These are phyloP conservation scores for Leccinellum luteum DNA, from an alignment of 768 basidiomycete species.

Conservation along the genomic window DNA sequence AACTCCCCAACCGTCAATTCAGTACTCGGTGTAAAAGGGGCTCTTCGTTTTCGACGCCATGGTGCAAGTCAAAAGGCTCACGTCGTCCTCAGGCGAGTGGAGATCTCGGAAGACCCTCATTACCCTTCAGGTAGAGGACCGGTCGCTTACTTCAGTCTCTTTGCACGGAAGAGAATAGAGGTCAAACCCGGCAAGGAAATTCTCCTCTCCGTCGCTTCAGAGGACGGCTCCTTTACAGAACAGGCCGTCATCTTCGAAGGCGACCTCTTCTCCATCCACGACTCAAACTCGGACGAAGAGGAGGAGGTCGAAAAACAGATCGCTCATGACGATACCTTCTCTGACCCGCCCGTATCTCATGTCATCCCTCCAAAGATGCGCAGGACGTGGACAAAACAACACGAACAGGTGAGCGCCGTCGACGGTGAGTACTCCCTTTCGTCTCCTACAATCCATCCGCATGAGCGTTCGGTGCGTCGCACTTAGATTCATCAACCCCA, in stretches of 20 bases:
- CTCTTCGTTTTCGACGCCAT: slow-evolving; percentile 65
- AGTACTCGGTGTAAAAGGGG: slow-evolving; percentile 58
- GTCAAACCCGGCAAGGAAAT: slow-evolving; percentile 72
- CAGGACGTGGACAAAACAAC: slow-evolving; percentile 53
- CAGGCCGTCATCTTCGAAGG: slow-evolving; percentile 59
- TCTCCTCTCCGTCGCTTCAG: slow-evolving; percentile 54
- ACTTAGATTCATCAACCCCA: slow-evolving; percentile 25
- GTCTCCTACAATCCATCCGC: slow-evolving; percentile 11
- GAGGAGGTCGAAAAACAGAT: slow-evolving; percentile 41
- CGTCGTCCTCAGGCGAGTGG: slow-evolving; percentile 62
- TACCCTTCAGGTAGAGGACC: slow-evolving; percentile 39
- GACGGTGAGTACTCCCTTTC: slow-evolving; percentile 35
- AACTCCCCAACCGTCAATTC: slow-evolving; percentile 43
- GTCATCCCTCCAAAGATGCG: slow-evolving; percentile 64
- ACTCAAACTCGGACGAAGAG: slow-evolving; percentile 36
- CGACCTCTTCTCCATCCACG: slow-evolving; percentile 33
- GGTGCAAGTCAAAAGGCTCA: slow-evolving; percentile 67
- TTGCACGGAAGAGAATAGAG: slow-evolving; percentile 67
- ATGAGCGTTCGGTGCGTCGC: slow-evolving; percentile 29
- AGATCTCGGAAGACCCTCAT: slow-evolving; percentile 42
- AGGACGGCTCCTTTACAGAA: slow-evolving; percentile 53
- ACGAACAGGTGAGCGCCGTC: slow-evolving; percentile 41
- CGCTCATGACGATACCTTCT: slow-evolving; percentile 41
- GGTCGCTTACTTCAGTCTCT: slow-evolving; percentile 57
- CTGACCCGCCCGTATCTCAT: slow-evolving; percentile 32